These are phyloP conservation scores for Chaetomiaceae sp. DNA, from an alignment of 2,329 filamentous ascomycete genomes.

Conservation along the genomic window DNA sequence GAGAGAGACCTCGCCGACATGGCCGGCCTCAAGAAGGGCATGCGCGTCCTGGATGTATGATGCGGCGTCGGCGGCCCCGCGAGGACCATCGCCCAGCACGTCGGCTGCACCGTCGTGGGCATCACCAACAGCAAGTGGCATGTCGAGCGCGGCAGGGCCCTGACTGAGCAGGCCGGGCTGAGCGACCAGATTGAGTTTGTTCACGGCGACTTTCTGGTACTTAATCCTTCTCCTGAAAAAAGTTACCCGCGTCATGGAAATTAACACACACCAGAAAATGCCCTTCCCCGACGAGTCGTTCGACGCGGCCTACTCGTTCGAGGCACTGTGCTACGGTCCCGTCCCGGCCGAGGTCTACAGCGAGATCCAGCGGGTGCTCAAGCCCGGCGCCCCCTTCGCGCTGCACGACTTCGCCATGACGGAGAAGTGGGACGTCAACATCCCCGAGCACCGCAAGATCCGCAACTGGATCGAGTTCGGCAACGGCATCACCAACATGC, in stretches of 20 bases:
- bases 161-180: slow-evolving; percentile 63
- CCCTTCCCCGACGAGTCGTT: slow-evolving; percentile 67
- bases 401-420: slow-evolving; percentile 83
- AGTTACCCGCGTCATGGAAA: too few species aligned
- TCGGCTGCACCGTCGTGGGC: slow-evolving; percentile 63
- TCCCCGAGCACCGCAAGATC: slow-evolving; percentile 63
- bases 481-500: slow-evolving; percentile 75
- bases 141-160: slow-evolving; percentile 65
- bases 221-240: too few species aligned
- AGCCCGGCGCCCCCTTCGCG: slow-evolving; percentile 71
- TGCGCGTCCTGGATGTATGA: slow-evolving; percentile 69
- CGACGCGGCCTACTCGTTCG: slow-evolving; percentile 73
- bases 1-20: slow-evolving; percentile 73
- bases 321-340: slow-evolving; percentile 72
- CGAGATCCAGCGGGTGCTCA: slow-evolving; percentile 69
- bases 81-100: slow-evolving; percentile 69
- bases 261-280: slow-evolving; percentile 55
- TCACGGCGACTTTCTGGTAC: slow-evolving; percentile 73
- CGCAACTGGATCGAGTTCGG: slow-evolving; percentile 72
- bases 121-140: slow-evolving; percentile 82
- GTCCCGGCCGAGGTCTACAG: slow-evolving; percentile 68
- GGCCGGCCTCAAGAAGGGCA: slow-evolving; percentile 61
- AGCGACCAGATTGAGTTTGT: slow-evolving; percentile 61
- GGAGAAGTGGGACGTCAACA: slow-evolving; percentile 65
- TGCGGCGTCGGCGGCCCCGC: slow-evolving; percentile 75